A percentile compares a stretch with the other conserved stretches of the same genome.
Evolutionary conservation across 495 filamentous ascomycete species (phyloP).

Genomic region (Aspergillus affinis): DNA sequence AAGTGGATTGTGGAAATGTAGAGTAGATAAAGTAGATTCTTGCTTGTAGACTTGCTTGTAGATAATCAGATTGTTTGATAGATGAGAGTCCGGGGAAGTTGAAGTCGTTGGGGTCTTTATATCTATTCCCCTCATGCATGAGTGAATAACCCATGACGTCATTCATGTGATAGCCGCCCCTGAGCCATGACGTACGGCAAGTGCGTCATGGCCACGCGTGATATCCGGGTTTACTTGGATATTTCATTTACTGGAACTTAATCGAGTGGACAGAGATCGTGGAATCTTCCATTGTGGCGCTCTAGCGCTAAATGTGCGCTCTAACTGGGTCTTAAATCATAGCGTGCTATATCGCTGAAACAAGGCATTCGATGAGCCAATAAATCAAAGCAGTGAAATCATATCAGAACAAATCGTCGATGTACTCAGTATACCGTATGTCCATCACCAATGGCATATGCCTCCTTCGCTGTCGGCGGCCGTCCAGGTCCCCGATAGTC

Average conservation of each 20-base stretch:
- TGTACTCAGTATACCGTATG: background rate
- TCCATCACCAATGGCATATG: conserved; percentile 61
- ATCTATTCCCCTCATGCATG: background rate
- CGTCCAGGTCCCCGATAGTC: conserved; percentile 81
- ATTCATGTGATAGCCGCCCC: background rate
- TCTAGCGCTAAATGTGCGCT: background rate
- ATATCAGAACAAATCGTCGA: background rate
- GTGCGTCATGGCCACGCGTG: background rate
- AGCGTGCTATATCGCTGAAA: background rate
- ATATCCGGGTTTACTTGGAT: background rate
- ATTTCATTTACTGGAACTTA: background rate
- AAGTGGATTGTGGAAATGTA: conserved; percentile 7
- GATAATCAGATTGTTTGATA: background rate
- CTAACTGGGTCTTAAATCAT: background rate
- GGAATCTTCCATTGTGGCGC: background rate
- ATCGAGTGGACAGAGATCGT: background rate
- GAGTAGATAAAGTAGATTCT: conserved; percentile 8
- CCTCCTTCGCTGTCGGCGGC: conserved; percentile 81
- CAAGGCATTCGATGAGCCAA: background rate
- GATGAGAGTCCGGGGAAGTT: background rate
- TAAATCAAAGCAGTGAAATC: background rate
- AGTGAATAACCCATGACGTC: background rate
- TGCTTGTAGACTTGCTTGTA: conserved; percentile 1
- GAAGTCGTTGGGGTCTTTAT: background rate
- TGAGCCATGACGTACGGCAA: background rate